Evolutionary conservation across 1,284 basidiomycete species (phyloP).

Genomic region (Sanghuangporus sanghuang): DNA sequence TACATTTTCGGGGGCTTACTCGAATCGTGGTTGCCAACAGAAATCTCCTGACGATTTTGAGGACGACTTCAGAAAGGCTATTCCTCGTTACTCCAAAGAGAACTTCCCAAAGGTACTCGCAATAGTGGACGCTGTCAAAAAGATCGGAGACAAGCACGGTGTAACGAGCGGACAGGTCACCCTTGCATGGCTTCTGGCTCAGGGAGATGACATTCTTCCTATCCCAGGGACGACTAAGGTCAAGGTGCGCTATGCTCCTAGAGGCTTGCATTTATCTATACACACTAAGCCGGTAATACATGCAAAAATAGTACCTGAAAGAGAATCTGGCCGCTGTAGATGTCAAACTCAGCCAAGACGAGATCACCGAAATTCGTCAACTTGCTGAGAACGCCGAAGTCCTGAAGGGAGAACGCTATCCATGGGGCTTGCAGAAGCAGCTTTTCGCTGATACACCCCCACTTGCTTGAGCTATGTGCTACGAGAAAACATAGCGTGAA

Average conservation of each 20-base stretch:
- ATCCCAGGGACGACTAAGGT: constrained; percentile 47
- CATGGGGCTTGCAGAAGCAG: constrained; percentile 6
- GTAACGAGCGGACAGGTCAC: constrained; percentile 51
- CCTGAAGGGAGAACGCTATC: constrained; percentile 13
- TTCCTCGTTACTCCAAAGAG: constrained; percentile 31
- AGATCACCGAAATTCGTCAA: constrained; percentile 31
- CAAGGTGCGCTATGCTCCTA: constrained; percentile 26
- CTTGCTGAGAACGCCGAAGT: constrained; percentile 30
- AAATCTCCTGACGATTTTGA: constrained; percentile 47
- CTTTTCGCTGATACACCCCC: constrained; percentile 15
- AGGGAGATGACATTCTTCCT: constrained; percentile 46
- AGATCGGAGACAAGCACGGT: constrained; percentile 39
- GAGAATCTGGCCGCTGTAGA: constrained; percentile 36
- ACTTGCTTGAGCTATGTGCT: not conserved
- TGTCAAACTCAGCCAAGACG: constrained; percentile 33
- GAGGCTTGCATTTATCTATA: not conserved
- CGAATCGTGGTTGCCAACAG: constrained; percentile 22
- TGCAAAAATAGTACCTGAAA: constrained; percentile 31
- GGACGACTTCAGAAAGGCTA: constrained; percentile 37
- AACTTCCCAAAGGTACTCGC: constrained; percentile 57
- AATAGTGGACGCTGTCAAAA: constrained; percentile 41
- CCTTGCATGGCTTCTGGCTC: constrained; percentile 57
- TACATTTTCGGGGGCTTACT: not conserved
- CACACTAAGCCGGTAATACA: not conserved
- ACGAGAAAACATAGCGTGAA: not conserved